A percentile compares a stretch with the other conserved stretches of the same genome.
These are phyloP conservation scores for Exophiala sp. DNA, from an alignment of 2,329 filamentous ascomycete genomes.

Conservation along the genomic window DNA sequence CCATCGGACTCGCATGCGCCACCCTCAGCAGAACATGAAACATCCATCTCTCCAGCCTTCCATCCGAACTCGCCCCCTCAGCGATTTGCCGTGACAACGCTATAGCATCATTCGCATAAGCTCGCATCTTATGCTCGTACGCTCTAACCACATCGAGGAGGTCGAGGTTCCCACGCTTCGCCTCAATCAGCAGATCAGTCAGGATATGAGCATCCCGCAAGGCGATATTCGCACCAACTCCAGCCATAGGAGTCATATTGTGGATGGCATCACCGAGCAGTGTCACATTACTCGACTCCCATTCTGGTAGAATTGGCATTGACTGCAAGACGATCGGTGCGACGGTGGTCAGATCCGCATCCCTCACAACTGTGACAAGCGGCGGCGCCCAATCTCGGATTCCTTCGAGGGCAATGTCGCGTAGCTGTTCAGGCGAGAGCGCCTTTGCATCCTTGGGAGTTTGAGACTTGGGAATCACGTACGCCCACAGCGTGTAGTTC, in stretches of 20 bases:
- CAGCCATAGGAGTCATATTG: slow-evolving; percentile 44
- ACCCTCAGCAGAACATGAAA: slow-evolving; percentile 6
- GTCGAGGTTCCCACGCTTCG: background rate
- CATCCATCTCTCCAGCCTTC: background rate
- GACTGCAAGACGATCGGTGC: slow-evolving; percentile 27
- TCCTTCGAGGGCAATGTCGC: slow-evolving; percentile 18
- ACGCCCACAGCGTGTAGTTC: slow-evolving; percentile 30
- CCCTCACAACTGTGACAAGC: background rate
- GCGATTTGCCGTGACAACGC: slow-evolving; percentile 4
- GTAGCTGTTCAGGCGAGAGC: slow-evolving; percentile 6
- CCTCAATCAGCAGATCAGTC: slow-evolving; percentile 21
- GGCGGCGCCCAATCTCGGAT: slow-evolving; percentile 19
- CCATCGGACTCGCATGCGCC: background rate
- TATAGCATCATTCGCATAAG: slow-evolving; percentile 7
- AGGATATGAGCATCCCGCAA: slow-evolving; percentile 39
- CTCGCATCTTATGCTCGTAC: slow-evolving; percentile 3
- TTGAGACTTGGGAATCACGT: slow-evolving; percentile 10
- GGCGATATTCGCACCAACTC: slow-evolving; percentile 44
- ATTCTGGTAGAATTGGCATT: slow-evolving; percentile 30
- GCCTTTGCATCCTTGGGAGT: slow-evolving; percentile 5
- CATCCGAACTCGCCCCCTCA: slow-evolving; percentile 1
- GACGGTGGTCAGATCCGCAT: slow-evolving; percentile 12
- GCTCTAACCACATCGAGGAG: background rate
- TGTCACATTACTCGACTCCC: slow-evolving; percentile 35
- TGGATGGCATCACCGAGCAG: slow-evolving; percentile 45